Evolutionary conservation across 257 asterid genomes (phyloP), one percentile per base, ranked within the genome.

Genomic region (Rhazya stricta): DNA sequence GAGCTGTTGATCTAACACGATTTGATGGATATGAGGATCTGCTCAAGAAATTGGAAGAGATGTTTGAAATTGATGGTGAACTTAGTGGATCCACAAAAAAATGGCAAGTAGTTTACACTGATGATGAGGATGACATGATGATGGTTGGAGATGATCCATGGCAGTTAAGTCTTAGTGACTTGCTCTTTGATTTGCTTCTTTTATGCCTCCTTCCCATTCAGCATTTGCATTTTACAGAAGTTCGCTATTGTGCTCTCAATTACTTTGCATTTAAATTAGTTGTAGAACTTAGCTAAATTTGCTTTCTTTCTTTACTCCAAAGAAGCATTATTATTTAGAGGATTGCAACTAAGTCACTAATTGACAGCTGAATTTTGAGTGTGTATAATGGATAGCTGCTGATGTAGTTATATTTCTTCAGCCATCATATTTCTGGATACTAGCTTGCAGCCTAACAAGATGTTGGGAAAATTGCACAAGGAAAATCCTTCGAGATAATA

Each of bases 61-160:
- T 95, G 97, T 95, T 92, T 73, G 99, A 95, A 82, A 91, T 92
- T 67, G 83, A 63, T 29, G 98, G 97, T 69, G 96, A 91, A 81
- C 96, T 92, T 45, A 76, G 84, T 39, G 96, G 96, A 69, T 77
- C 89, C 57, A 75, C 86, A 46, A 92, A 84, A 88, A 92, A 95
- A 82, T 95, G 99, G 99, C 93, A 89, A 86, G 99, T 95, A 43
- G 96, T 95, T 75, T 95, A 89, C 86, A 90, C 98, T 19, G 99
- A 95, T 80, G 89, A 90, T 69, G 99, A 95, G 84, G 96, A 91
- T 67, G 99, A 95, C 88, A 92, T 86, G 89, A 95, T 95, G 99
- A 91, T 90, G 99, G 99, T 94, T 76, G 99, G 99, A 76, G 99
- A 94, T 74, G 99, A 94, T 77, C 99, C 99, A 32, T 94, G 99